Evolutionary conservation across 257 asterid species (phyloP), one percentile per base, ranked within the genome.

Genomic region (Scutellaria galericulata): DNA sequence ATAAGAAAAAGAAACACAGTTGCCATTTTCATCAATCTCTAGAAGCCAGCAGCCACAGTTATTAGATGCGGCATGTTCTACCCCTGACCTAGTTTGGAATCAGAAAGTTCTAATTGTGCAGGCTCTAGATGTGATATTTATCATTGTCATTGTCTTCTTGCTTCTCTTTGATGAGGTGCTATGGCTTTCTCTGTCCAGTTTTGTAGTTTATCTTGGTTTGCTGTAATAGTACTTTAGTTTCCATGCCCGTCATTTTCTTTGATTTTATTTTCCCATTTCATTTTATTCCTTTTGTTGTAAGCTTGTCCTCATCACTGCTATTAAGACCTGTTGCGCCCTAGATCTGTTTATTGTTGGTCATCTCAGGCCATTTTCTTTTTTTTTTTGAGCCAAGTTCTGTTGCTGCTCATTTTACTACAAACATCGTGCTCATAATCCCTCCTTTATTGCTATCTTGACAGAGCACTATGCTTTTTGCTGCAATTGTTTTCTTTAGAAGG

Each of bases 271-370:
- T 0, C 57, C 66, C 4, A 24, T 5, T 6, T 45, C 18, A 40
- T 9, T 22, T 45, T 7, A 45, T 62, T 62, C 8, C 35, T 45
- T 7, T 31, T 2, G 4, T 12, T 64, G 44, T n/a, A 51, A 5
- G 1, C 54, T 6, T 12, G 18, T 46, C 22, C 18, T 46, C 3
- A 5, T 60, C 48, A n/a, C 39, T 60, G 39, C 44, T 31, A 7
- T 24, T 22, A 13, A 64, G 56, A 64, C 24, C 54, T 15, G n/a
- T 5, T 63, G 9, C 11, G 40, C 4, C 14, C 3, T 46, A 20
- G 56, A 64, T 45, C 24, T 11, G 22, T 61, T 63, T 22, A 40
- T 57, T 15, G 71, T 13, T 46, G 57, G n/a, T 35, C 64, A 27
- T 57, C 47, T 59, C 3, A 20, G 50, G 27, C 52, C 9, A 14